Percentiles rank a stretch among this genome's conserved stretches.
These are phyloP conservation scores for Aquilaria agallochum DNA, from an alignment of 441 rosid species.

Conservation along the genomic window DNA sequence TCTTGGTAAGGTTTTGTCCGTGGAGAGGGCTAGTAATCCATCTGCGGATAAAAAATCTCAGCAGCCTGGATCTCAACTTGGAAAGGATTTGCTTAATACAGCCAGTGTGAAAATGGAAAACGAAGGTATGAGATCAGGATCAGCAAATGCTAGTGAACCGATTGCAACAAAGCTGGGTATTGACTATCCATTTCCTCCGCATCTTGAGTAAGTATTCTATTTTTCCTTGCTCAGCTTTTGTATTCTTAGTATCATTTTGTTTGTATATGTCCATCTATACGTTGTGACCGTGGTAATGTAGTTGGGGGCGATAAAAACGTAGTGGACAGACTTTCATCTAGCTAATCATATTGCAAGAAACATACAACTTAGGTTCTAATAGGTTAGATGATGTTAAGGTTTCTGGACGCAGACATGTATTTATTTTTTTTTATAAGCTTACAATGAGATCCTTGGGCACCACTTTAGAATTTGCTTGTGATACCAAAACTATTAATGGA, in stretches of 20 bases:
- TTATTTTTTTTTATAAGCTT: no score
- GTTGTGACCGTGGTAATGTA: no score
- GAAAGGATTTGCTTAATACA: constrained; percentile 28
- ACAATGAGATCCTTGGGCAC: no score
- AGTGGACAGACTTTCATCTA: no score
- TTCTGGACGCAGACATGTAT: no score
- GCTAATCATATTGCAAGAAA: no score
- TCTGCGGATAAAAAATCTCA: constrained; percentile 36
- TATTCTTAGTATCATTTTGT: background rate
- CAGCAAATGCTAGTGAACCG: constrained; percentile 42
- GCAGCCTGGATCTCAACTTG: constrained; percentile 32
- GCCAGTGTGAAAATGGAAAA: constrained; percentile 26
- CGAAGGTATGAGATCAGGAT: constrained; percentile 33
- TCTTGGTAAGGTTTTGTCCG: constrained; percentile 86
- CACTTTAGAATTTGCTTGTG: no score
- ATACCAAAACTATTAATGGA: no score
- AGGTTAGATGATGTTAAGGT: no score
- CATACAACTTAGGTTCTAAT: no score
- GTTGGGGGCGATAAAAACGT: no score
- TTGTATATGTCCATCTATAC: no score
- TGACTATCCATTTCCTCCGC: constrained; percentile 92
- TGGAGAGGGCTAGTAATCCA: constrained; percentile 67
- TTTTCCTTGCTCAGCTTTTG: constrained; percentile 5
- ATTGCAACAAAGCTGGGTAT: constrained; percentile 92
- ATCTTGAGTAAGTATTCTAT: constrained; percentile 63